Conservation (phyloP, 2,329 filamentous ascomycete species). For the Xylaria sp. region DNA sequence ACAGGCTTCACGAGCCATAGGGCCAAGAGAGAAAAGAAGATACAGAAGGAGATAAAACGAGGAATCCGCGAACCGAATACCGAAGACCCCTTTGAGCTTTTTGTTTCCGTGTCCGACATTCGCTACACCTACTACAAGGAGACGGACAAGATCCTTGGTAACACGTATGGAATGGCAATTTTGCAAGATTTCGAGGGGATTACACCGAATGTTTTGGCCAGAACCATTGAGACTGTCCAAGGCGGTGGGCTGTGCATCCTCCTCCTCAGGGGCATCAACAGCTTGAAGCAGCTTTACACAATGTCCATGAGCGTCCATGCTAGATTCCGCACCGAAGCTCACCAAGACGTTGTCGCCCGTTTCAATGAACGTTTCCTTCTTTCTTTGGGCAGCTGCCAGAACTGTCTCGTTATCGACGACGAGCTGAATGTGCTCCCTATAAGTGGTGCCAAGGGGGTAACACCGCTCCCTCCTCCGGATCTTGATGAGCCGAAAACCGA, state of each 20-base stretch:
- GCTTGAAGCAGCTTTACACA: constrained; percentile 95
- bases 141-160: constrained; percentile 76
- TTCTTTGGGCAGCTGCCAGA: constrained; percentile 92
- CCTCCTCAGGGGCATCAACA: constrained; percentile 94
- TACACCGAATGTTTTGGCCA: constrained; percentile 93
- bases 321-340: constrained; percentile 93
- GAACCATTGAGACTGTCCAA: constrained; percentile 96
- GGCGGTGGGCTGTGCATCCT: constrained; percentile 91
- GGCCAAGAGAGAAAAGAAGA: constrained; percentile 97
- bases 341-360: constrained; percentile 89
- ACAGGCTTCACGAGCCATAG: constrained; percentile 67
- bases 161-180: constrained; percentile 98
- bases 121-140: constrained; percentile 99
- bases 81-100: constrained; percentile 63
- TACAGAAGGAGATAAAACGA: constrained; percentile 97
- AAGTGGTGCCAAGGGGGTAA: constrained; percentile 90
- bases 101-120: constrained; percentile 47
- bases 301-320: constrained; percentile 98
- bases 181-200: constrained; percentile 97
- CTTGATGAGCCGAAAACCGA: constrained; percentile 74
- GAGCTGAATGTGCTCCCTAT: constrained; percentile 97
- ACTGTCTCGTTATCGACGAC: constrained; percentile 94
- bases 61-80: constrained; percentile 90
- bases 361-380: constrained; percentile 99
- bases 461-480: constrained; percentile 77